Evolutionary conservation across 1,139 yeast species (phyloP).

Genomic region (Candida pseudocylindracea): DNA sequence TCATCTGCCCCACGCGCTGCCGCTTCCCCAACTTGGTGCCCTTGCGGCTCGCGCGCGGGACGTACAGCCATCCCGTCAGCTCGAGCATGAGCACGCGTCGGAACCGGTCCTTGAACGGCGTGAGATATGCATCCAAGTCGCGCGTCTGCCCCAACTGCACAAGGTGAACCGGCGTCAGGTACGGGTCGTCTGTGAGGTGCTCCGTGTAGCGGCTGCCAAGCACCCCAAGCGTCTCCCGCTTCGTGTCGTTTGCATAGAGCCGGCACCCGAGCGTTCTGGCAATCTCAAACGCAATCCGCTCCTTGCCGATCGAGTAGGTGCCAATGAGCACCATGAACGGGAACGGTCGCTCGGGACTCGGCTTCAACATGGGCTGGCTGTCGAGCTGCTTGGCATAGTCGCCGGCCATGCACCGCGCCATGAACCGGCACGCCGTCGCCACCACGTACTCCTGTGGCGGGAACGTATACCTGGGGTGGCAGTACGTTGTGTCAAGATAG

Average conservation of each 20-base stretch:
- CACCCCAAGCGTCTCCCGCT: slow-evolving; percentile 1
- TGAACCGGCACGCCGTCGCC: slow-evolving; percentile 17
- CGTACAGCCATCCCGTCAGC: slow-evolving; percentile 24
- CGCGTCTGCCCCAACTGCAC: no score
- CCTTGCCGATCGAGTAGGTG: slow-evolving; percentile 83
- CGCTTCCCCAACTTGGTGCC: slow-evolving; percentile 1
- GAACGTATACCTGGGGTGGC: slow-evolving; percentile 50
- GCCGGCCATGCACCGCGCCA: no score
- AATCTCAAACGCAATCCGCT: slow-evolving; percentile 49
- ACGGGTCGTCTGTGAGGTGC: slow-evolving; percentile 14
- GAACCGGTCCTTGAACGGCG: slow-evolving; percentile 3
- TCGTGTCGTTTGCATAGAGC: slow-evolving; percentile 25
- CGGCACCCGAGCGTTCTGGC: slow-evolving; percentile 30
- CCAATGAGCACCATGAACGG: slow-evolving; percentile 54
- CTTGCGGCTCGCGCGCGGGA: slow-evolving; percentile 6
- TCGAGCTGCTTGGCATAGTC: neutral
- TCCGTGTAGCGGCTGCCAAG: slow-evolving; percentile 20
- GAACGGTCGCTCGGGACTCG: slow-evolving; percentile 2
- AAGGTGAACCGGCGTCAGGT: slow-evolving; percentile 3
- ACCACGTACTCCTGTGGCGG: slow-evolving; percentile 62
- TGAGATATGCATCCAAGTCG: slow-evolving; percentile 9
- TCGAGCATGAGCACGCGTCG: neutral
- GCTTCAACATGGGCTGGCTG: slow-evolving; percentile 7
- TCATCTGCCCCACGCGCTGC: slow-evolving; percentile 11
- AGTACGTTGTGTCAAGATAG: slow-evolving; percentile 76